Percentiles rank a stretch among this genome's conserved stretches.
These are phyloP conservation scores for Lecanicillium sp. DNA, from an alignment of 2,329 filamentous ascomycete genomes.

Conservation along the genomic window DNA sequence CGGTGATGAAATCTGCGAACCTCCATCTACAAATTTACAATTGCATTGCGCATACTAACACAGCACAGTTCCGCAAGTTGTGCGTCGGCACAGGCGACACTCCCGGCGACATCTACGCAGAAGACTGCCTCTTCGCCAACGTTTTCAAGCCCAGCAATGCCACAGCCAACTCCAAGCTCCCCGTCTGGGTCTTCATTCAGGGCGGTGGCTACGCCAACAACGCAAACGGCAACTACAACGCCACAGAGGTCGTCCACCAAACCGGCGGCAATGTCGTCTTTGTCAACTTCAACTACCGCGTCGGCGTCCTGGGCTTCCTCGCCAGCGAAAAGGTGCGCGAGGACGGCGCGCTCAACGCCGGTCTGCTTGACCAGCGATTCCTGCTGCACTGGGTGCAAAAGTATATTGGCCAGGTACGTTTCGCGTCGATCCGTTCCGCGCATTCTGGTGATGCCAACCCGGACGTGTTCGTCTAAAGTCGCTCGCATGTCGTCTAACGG, in stretches of 20 bases:
- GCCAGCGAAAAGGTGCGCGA: constrained; percentile 48
- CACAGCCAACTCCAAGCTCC: constrained; percentile 25
- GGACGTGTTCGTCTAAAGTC: neutral
- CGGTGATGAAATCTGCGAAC: too few relatives aligned
- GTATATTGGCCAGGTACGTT: constrained; percentile 44
- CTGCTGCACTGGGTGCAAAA: constrained; percentile 55
- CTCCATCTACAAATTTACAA: too few relatives aligned
- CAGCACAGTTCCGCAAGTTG: constrained; percentile 36
- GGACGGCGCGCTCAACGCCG: constrained; percentile 55
- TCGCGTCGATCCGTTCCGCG: too few relatives aligned
- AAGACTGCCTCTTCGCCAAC: constrained; percentile 45
- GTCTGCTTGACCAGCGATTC: constrained; percentile 57
- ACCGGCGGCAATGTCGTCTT: constrained; percentile 44
- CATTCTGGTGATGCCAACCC: neutral
- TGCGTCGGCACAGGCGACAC: constrained; percentile 34
- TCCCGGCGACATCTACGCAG: constrained; percentile 19
- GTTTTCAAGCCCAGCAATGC: constrained; percentile 38
- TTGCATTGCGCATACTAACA: too few relatives aligned
- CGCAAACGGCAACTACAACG: constrained; percentile 48
- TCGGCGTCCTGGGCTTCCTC: constrained; percentile 58
- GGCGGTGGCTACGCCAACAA: constrained; percentile 42
- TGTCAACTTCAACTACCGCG: constrained; percentile 58
- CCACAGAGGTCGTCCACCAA: constrained; percentile 37
- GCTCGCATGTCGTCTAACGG: too few relatives aligned
- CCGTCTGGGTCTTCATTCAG: constrained; percentile 36